These are phyloP conservation scores for Rhamnella rubrinervis DNA, from an alignment of 331 rosid species.

Conservation along the genomic window DNA sequence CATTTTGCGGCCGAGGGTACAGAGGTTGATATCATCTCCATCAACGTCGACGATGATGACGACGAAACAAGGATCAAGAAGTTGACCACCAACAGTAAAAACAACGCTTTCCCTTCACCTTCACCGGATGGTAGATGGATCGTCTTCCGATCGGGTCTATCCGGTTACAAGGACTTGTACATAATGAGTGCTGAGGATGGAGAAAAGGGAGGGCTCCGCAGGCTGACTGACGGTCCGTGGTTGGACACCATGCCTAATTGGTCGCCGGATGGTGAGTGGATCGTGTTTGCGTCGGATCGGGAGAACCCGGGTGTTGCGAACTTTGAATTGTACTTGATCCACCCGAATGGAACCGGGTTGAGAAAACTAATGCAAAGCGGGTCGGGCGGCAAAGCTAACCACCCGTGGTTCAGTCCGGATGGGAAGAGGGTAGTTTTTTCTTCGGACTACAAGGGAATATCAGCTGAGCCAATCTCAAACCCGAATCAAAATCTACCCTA, in stretches of 20 bases:
- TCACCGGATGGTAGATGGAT: slow-evolving; percentile 80
- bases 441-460: slow-evolving; percentile 61
- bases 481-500: slow-evolving; percentile 81
- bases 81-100: slow-evolving; percentile 62
- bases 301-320: slow-evolving; percentile 60
- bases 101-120: slow-evolving; percentile 78
- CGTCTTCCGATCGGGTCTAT: slow-evolving; percentile 73
- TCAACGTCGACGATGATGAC: slow-evolving; percentile 40
- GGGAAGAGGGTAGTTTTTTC: slow-evolving; percentile 58
- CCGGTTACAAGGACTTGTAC: slow-evolving; percentile 73
- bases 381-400: slow-evolving; percentile 66
- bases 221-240: slow-evolving; percentile 74
- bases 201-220: slow-evolving; percentile 39
- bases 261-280: slow-evolving; percentile 89
- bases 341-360: slow-evolving; percentile 72
- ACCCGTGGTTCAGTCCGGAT: slow-evolving; percentile 74
- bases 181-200: slow-evolving; percentile 68
- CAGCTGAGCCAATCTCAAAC: slow-evolving; percentile 87
- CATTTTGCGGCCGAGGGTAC: slow-evolving; percentile 59
- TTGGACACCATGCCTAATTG: slow-evolving; percentile 83
- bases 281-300: slow-evolving; percentile 74
- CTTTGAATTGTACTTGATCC: slow-evolving; percentile 66
- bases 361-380: slow-evolving; percentile 67
- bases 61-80: slow-evolving; percentile 28
- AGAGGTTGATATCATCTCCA: slow-evolving; percentile 60